Percentiles rank a stretch among this genome's conserved stretches.
Conservation (phyloP, 768 basidiomycete genomes). For the Leccinum subtestaceum region DNA sequence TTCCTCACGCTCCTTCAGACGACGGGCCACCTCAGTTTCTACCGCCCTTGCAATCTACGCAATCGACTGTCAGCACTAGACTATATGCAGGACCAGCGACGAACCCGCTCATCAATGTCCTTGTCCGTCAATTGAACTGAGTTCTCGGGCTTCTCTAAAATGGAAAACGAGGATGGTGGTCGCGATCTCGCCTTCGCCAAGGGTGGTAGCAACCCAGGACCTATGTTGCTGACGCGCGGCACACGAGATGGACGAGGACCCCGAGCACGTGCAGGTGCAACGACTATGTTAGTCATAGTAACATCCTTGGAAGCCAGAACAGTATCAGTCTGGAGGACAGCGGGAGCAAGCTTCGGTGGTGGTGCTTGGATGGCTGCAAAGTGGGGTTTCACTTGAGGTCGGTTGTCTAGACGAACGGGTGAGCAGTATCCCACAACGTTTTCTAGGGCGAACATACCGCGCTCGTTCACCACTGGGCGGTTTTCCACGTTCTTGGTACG, state of each 20-base stretch:
- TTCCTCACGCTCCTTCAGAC: slow-evolving; percentile 48
- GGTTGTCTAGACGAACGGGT: slow-evolving; percentile 45
- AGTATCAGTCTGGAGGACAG: slow-evolving; percentile 43
- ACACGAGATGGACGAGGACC: slow-evolving; percentile 33
- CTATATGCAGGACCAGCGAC: background rate
- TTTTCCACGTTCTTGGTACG: slow-evolving; percentile 87
- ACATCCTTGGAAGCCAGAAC: slow-evolving; percentile 20
- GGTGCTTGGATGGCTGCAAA: slow-evolving; percentile 60
- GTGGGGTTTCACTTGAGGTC: slow-evolving; percentile 55
- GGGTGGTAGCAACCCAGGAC: slow-evolving; percentile 23
- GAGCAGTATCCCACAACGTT: background rate
- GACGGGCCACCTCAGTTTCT: slow-evolving; percentile 68
- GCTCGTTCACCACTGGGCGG: slow-evolving; percentile 73
- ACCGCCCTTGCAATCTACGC: slow-evolving; percentile 68
- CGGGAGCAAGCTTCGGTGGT: slow-evolving; percentile 44
- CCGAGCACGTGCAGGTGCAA: slow-evolving; percentile 18
- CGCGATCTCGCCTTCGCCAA: slow-evolving; percentile 21
- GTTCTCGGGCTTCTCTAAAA: slow-evolving; percentile 16
- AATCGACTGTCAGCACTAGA: background rate
- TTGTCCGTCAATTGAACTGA: slow-evolving; percentile 49
- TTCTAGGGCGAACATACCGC: slow-evolving; percentile 44
- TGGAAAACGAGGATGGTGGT: slow-evolving; percentile 13
- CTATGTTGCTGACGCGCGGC: slow-evolving; percentile 32
- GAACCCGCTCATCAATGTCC: slow-evolving; percentile 72
- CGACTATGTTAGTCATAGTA: slow-evolving; percentile 6